These are phyloP conservation scores for Phytophthora fragariaefolia DNA, from an alignment of 352 stramenopile genomes.

Conservation along the genomic window DNA sequence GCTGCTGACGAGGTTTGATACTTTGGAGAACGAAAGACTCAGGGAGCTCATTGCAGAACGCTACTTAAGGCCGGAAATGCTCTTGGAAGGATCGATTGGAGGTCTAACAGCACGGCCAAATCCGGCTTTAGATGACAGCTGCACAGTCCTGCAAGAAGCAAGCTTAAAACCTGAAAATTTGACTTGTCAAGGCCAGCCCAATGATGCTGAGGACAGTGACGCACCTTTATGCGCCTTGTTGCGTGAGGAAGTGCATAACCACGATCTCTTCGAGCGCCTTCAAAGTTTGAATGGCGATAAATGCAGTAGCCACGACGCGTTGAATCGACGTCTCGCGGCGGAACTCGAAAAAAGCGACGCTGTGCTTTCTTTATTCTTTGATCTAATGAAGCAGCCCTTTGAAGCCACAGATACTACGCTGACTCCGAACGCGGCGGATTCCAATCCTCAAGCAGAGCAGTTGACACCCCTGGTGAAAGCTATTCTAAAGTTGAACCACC, in stretches of 20 bases:
- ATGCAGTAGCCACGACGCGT: constrained; percentile 14
- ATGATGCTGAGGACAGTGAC: constrained; percentile 26
- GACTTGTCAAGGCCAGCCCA: constrained; percentile 2
- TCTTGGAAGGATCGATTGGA: constrained; percentile 41
- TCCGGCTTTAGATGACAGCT: not conserved
- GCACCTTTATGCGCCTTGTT: constrained; percentile 55
- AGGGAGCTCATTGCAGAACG: constrained; percentile 48
- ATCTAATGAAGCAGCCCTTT: constrained; percentile 20
- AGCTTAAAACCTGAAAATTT: not conserved
- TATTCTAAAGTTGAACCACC: constrained; percentile 43
- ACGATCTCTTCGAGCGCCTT: constrained; percentile 53
- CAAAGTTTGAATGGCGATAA: constrained; percentile 32
- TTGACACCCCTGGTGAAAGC: not conserved
- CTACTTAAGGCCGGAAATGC: constrained; percentile 51
- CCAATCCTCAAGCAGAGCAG: not conserved
- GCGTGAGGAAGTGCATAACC: constrained; percentile 57
- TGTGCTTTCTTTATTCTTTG: constrained; percentile 50
- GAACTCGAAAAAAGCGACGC: constrained; percentile 62
- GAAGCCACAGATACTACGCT: not conserved
- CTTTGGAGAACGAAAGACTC: constrained; percentile 50
- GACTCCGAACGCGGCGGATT: not conserved
- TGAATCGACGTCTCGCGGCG: constrained; percentile 39
- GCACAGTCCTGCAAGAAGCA: not conserved
- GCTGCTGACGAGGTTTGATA: constrained; percentile 60
- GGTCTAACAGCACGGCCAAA: not conserved